Conservation (phyloP, 2,329 filamentous ascomycete genomes). For the Verticillium klebahnii region DNA sequence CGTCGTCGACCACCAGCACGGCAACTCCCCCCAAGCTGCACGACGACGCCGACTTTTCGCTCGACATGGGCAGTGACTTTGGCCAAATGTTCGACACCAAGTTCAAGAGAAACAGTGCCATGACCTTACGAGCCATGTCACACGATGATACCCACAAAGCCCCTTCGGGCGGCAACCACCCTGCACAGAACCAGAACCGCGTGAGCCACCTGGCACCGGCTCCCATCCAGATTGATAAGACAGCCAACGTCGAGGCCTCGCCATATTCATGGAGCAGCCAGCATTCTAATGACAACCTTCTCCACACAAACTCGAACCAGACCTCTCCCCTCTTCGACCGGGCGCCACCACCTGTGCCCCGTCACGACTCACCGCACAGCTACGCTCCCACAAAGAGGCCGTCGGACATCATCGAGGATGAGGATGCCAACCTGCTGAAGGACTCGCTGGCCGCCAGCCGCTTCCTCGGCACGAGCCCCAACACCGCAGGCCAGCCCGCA, state of each 20-base stretch:
- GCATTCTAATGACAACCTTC: slow-evolving; percentile 43
- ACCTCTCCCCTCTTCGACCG: slow-evolving; percentile 25
- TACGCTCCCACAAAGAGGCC: slow-evolving; percentile 24
- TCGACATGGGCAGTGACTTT: slow-evolving; percentile 56
- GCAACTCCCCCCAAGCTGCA: slow-evolving; percentile 46
- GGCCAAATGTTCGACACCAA: slow-evolving; percentile 55
- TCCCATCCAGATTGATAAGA: slow-evolving; percentile 43
- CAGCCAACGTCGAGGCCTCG: slow-evolving; percentile 36
- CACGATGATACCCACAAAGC: slow-evolving; percentile 38
- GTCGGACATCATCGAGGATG: slow-evolving; percentile 40
- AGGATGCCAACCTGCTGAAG: slow-evolving; percentile 47
- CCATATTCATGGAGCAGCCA: slow-evolving; percentile 49
- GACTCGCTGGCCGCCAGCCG: slow-evolving; percentile 47
- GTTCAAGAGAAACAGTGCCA: slow-evolving; percentile 5
- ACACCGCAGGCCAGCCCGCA: slow-evolving; percentile 1
- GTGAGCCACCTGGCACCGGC: slow-evolving; percentile 36
- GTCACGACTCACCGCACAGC: slow-evolving; percentile 26
- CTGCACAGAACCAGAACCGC: slow-evolving; percentile 26
- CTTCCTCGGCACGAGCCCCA: slow-evolving; percentile 27
- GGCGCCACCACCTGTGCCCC: slow-evolving; percentile 34
- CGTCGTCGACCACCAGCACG: slow-evolving; percentile 49
- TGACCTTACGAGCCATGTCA: slow-evolving; percentile 21
- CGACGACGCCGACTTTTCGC: slow-evolving; percentile 34
- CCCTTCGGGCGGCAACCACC: slow-evolving; percentile 20
- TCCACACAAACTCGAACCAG: slow-evolving; percentile 28